A percentile compares a stretch with the other conserved stretches of the same genome.
Evolutionary conservation across 1,284 basidiomycete species (phyloP).

Genomic region (Marasmius oreades): DNA sequence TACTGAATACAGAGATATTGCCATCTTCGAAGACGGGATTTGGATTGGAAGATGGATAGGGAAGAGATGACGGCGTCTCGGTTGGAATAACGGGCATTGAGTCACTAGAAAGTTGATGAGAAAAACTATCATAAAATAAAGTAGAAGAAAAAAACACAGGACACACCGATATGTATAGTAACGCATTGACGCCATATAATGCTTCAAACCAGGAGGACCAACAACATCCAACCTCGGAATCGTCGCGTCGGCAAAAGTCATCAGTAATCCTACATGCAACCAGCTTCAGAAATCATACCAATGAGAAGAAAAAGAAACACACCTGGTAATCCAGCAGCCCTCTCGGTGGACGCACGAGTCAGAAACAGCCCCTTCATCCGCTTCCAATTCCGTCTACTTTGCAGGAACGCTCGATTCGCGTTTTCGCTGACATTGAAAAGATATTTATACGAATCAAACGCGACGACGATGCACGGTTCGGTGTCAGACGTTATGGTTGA

Average conservation of each 20-base stretch:
- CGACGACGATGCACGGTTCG: constrained; percentile 70
- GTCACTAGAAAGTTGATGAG: constrained; percentile 32
- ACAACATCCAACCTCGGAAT: constrained; percentile 56
- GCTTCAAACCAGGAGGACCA: constrained; percentile 71
- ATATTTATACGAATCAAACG: constrained; percentile 78
- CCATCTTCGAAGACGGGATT: constrained; percentile 57
- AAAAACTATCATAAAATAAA: neutral
- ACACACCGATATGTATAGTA: constrained; percentile 59
- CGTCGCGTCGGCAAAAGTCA: constrained; percentile 78
- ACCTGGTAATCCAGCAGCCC: constrained; percentile 72
- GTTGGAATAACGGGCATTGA: constrained; percentile 42
- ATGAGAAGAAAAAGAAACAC: constrained; percentile 12
- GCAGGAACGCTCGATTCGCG: constrained; percentile 68
- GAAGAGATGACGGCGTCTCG: constrained; percentile 38
- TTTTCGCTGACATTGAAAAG: constrained; percentile 87
- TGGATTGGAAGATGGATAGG: constrained; percentile 21
- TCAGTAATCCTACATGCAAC: constrained; percentile 58
- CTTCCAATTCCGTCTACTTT: constrained; percentile 62
- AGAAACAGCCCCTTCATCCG: constrained; percentile 73
- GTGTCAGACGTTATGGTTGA: constrained; percentile 67
- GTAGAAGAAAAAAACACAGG: constrained; percentile 33
- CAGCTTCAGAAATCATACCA: constrained; percentile 6
- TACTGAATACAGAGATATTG: constrained; percentile 60
- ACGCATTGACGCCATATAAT: constrained; percentile 72
- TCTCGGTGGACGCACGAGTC: constrained; percentile 59